Conservation (phyloP, 192 early-diverging fungal species). For the Hyaloraphidium curvatum region DNA sequence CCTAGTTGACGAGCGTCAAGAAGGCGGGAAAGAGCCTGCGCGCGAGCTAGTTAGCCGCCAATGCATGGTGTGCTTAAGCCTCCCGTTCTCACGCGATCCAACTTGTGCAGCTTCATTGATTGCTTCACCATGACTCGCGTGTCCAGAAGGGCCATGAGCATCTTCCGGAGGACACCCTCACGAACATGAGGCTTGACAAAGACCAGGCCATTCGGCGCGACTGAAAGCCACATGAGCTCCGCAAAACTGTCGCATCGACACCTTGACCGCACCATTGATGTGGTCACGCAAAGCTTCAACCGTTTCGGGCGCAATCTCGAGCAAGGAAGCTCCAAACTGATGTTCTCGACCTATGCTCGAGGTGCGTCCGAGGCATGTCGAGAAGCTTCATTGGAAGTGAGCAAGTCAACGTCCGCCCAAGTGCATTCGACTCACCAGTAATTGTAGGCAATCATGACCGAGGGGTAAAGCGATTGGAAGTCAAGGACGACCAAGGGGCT, state of each 20-base stretch:
- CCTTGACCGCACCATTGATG: constrained; percentile 25
- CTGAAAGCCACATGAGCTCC: neutral
- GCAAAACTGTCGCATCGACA: neutral
- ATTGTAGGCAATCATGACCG: constrained; percentile 93
- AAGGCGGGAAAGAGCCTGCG: constrained; percentile 33
- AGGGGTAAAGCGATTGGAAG: constrained; percentile 87
- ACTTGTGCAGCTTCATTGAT: constrained; percentile 52
- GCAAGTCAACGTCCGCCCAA: neutral
- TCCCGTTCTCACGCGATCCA: constrained; percentile 12
- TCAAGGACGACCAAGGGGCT: constrained; percentile 77
- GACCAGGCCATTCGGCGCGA: constrained; percentile 64
- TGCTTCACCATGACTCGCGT: constrained; percentile 80
- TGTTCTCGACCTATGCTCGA: constrained; percentile 17
- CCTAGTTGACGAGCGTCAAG: constrained; percentile 69
- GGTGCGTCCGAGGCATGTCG: constrained; percentile 60
- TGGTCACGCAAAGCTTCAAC: constrained; percentile 45
- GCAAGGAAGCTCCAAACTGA: constrained; percentile 42
- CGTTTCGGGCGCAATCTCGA: constrained; percentile 37
- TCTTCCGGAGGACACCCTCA: constrained; percentile 51
- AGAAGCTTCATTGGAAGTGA: constrained; percentile 23
- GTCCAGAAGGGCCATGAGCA: constrained; percentile 73
- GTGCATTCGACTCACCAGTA: constrained; percentile 35
- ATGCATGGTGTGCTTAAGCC: neutral
- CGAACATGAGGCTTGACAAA: constrained; percentile 75
- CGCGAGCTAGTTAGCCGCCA: neutral